These are phyloP conservation scores for Hsuehochloa calcarea DNA, from an alignment of 176 grass and related monocot genomes.

Conservation along the genomic window DNA sequence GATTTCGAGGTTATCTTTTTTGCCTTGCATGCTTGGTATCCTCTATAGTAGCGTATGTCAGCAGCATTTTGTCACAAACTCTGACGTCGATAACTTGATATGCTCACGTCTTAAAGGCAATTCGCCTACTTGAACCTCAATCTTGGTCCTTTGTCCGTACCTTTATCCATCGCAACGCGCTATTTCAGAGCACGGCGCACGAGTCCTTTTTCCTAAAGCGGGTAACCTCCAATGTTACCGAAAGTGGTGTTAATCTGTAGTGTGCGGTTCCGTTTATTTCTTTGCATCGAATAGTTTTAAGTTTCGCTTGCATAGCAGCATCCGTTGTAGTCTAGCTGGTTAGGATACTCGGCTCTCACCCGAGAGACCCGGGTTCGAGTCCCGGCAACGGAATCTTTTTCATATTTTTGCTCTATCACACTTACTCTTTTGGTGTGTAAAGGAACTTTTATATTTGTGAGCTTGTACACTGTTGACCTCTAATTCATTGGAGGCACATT, in stretches of 20 bases:
- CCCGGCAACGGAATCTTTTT: constrained; percentile 51
- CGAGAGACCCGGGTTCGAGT: constrained; percentile 68
- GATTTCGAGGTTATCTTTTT: not conserved
- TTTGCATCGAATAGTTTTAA: no score
- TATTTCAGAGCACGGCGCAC: no score
- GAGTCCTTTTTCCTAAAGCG: no score
- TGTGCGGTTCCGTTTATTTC: no score
- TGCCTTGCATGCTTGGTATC: not conserved
- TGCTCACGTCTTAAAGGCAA: not conserved
- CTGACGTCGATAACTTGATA: not conserved
- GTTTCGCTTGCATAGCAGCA: fast-evolving
- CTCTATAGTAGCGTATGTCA: not conserved
- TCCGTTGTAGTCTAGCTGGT: constrained; percentile 83
- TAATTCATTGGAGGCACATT: not conserved
- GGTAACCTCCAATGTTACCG: no score
- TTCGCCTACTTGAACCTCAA: not conserved
- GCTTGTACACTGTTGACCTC: not conserved
- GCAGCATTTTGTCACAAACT: no score
- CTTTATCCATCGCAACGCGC: no score
- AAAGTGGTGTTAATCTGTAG: no score
- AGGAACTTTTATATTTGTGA: not conserved
- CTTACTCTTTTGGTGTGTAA: not conserved
- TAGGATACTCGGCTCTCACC: constrained; percentile 93
- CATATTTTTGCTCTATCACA: no score
- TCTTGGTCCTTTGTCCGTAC: no score